phyloP scores from a whole-genome alignment of 1,139 yeast species.

The Pichia sp. region DNA sequence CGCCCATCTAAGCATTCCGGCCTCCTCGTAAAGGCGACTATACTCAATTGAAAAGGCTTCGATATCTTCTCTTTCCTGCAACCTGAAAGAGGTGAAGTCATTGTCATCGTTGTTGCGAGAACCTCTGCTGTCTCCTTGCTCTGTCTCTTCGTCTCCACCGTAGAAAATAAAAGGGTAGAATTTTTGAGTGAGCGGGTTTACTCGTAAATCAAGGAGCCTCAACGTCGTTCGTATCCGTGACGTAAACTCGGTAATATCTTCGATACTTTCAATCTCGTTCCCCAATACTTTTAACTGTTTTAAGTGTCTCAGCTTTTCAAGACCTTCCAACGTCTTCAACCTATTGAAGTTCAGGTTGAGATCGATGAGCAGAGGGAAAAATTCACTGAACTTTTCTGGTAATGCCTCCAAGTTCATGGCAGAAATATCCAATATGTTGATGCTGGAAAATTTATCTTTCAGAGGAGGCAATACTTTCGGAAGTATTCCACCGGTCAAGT shows the following conservation, averaged over 20 bases:
- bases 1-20: slow-evolving; percentile 25
- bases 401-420: slow-evolving; percentile 42
- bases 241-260: slow-evolving; percentile 36
- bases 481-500: slow-evolving; percentile 26
- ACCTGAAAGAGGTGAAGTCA: slow-evolving; percentile 22
- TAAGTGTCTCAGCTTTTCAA: slow-evolving; percentile 35
- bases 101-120: slow-evolving; percentile 7
- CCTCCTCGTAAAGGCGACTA: slow-evolving; percentile 23
- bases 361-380: slow-evolving; percentile 47
- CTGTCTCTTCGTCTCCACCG: slow-evolving; percentile 27
- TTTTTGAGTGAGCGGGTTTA: slow-evolving; percentile 47
- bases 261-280: slow-evolving; percentile 39
- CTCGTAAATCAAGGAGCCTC: slow-evolving; percentile 45
- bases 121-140: slow-evolving; percentile 2
- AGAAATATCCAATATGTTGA: slow-evolving; percentile 41
- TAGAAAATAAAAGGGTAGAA: slow-evolving; percentile 53
- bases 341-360: slow-evolving; percentile 51
- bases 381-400: slow-evolving; percentile 37
- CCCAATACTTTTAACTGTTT: slow-evolving; percentile 44
- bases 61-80: slow-evolving; percentile 31
- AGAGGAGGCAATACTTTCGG: slow-evolving; percentile 12
- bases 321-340: slow-evolving; percentile 28
- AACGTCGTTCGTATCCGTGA: slow-evolving; percentile 35
- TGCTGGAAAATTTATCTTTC: slow-evolving; percentile 36
- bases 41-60: slow-evolving; percentile 32